Evolutionary conservation across 192 early-diverging fungal species (phyloP), one percentile per base, ranked within the genome.

Genomic region (Gaertneriomyces semiglobifer): DNA sequence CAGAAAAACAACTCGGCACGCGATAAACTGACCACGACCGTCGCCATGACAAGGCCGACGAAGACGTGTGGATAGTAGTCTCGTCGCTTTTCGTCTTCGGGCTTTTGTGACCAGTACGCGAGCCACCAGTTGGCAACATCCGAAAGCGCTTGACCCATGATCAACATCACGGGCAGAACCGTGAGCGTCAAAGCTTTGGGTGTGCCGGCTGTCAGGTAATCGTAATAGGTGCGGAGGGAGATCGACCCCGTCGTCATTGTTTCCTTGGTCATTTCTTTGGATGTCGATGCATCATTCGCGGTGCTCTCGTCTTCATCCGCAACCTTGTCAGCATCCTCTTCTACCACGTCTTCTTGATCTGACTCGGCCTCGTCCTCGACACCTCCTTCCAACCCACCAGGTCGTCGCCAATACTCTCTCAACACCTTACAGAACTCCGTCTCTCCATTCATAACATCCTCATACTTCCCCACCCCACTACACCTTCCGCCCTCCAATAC

Each of bases 1-100:
- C 56, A 53, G 63, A 87, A 88, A 64, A 88, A 88, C 2, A 76
- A 47, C 25, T 81, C 57, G 11, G 82, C 77, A 6, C 88, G 76
- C 10, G 39, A 40, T 6, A 84, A 66, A 51, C 82, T 65, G 33
- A 86, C 54, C 40, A 77, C 51, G n/a, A 87, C 44, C 2, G 86
- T 80, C 0, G 69, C 54, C 6, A 83, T 20, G 52, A 73, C 79
- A 8, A 80, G 69, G 7, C 59, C 65, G 4, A 76, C 52, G 68
- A 78, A 84, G 44, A 84, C 43, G 25, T 60, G 54, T 0, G 79
- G 71, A 58, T 82, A 78, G 16, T 64, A 56, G 6, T 70, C 54
- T 1, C 60, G 47, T 4, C 59, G 33, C 61, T 88, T 84, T 18
- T 78, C 77, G 6, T 56, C 65, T 0, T 57, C 42, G 5, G 67